Evolutionary conservation across 1,284 basidiomycete species (phyloP).

Genomic region (Hortiboletus rubellus): DNA sequence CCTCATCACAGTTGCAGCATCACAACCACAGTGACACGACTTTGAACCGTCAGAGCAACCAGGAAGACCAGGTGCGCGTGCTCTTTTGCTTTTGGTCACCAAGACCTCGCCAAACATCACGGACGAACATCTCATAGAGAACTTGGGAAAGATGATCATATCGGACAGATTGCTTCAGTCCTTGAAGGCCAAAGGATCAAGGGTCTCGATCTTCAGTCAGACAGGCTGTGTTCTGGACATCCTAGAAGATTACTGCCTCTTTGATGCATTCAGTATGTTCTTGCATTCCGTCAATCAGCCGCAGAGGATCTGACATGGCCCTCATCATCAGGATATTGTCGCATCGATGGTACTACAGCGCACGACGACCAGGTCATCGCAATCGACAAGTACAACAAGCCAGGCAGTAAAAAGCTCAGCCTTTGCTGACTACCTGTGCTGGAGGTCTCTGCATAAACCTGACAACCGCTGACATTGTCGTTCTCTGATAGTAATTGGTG

Average conservation of each 20-base stretch:
- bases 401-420: slow-evolving; percentile 93
- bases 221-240: slow-evolving; percentile 97
- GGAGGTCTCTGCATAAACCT: slow-evolving; percentile 98
- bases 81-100: slow-evolving; percentile 8
- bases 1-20: slow-evolving; percentile 21
- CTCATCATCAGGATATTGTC: slow-evolving; percentile 77
- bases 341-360: slow-evolving; percentile 94
- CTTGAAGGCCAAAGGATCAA: slow-evolving; percentile 92
- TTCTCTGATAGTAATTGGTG: slow-evolving; percentile 96
- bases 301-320: not conserved
- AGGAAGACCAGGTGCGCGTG: slow-evolving; percentile 44
- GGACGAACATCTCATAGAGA: slow-evolving; percentile 94
- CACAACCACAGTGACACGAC: slow-evolving; percentile 15
- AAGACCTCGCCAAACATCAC: slow-evolving; percentile 84
- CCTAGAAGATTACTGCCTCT: slow-evolving; percentile 96
- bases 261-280: slow-evolving; percentile 81
- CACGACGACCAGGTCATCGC: slow-evolving; percentile 95
- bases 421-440: slow-evolving; percentile 96
- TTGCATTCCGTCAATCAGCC: not conserved
- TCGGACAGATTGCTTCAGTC: slow-evolving; percentile 89
- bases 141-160: slow-evolving; percentile 97
- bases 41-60: slow-evolving; percentile 47
- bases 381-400: slow-evolving; percentile 98
- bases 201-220: slow-evolving; percentile 97
- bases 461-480: slow-evolving; percentile 93